phyloP scores from a whole-genome alignment of 139 green algal species.

The Monoraphidium neglectum region DNA sequence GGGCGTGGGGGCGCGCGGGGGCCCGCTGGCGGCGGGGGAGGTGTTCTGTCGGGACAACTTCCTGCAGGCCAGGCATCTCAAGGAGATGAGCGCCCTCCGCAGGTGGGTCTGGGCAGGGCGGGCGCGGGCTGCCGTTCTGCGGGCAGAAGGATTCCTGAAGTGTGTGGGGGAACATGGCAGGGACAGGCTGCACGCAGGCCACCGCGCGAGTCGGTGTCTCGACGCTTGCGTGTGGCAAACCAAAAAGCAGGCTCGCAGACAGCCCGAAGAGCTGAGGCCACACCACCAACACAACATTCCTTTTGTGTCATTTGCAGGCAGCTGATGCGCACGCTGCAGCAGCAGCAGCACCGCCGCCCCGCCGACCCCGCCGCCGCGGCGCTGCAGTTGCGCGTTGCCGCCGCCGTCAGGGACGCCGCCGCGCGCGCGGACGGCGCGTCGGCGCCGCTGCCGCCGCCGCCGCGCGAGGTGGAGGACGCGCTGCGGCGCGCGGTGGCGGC shows the following conservation, averaged over 20 bases:
- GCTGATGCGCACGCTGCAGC: conserved; percentile 35
- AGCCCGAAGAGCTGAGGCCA: too few relatives aligned
- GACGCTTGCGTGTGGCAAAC: too few relatives aligned
- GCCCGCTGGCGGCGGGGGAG: conserved; percentile 7
- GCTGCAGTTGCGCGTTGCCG: not conserved
- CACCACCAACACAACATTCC: too few relatives aligned
- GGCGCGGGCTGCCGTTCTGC: too few relatives aligned
- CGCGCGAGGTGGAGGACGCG: conserved; percentile 35
- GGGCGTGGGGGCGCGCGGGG: not conserved
- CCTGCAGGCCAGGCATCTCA: conserved; percentile 74
- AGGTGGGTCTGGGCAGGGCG: too few relatives aligned
- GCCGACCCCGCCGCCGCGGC: not conserved
- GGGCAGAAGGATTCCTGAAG: not conserved
- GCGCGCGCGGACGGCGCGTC: too few relatives aligned
- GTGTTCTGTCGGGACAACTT: conserved; percentile 56
- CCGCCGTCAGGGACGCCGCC: too few relatives aligned
- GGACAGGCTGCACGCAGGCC: too few relatives aligned
- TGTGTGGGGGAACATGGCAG: too few relatives aligned
- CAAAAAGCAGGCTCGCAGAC: too few relatives aligned
- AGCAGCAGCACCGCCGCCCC: conserved; percentile 15
- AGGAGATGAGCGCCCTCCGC: conserved; percentile 65
- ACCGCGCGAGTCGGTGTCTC: too few relatives aligned
- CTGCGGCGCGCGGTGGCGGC: conserved; percentile 73
- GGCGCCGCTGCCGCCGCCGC: conserved; percentile 8
- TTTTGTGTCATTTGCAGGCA: conserved; percentile 10